phyloP scores from a whole-genome alignment of 2,329 filamentous ascomycete species.

The Dothiorella sarmentorum region DNA sequence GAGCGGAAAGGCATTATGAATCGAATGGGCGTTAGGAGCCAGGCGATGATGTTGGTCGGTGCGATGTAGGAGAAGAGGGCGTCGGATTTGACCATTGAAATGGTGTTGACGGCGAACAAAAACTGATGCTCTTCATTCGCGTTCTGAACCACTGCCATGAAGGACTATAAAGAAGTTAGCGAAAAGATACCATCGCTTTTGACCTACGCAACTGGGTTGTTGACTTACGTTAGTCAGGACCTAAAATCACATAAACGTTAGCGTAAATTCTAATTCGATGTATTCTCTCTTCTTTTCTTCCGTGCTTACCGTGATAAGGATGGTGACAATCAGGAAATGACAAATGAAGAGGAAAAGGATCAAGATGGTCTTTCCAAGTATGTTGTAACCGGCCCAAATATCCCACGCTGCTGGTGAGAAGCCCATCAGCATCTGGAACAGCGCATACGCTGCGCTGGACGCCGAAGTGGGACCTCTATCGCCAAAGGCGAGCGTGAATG shows the following conservation, averaged over 20 bases:
- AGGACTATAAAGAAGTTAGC: constrained; percentile 56
- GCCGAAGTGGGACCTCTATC: constrained; percentile 64
- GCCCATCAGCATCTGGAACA: constrained; percentile 93
- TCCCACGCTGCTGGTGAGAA: constrained; percentile 96
- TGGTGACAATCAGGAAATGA: constrained; percentile 91
- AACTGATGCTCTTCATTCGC: constrained; percentile 91
- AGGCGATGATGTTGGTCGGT: constrained; percentile 86
- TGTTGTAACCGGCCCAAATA: constrained; percentile 76
- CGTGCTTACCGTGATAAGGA: constrained; percentile 70
- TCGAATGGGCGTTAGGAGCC: constrained; percentile 79
- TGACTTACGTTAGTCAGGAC: constrained; percentile 6
- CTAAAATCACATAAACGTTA: not conserved
- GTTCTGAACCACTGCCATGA: constrained; percentile 92
- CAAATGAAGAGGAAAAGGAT: constrained; percentile 87
- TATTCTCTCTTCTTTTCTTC: not conserved
- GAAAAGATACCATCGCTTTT: no score
- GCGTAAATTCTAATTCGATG: not conserved
- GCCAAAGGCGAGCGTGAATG: constrained; percentile 78
- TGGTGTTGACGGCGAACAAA: constrained; percentile 92
- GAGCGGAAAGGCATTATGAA: constrained; percentile 75
- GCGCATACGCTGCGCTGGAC: constrained; percentile 75
- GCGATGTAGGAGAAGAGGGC: constrained; percentile 91
- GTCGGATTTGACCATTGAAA: constrained; percentile 98
- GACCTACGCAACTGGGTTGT: not conserved
- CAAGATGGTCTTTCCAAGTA: constrained; percentile 71